Evolutionary conservation across 2,329 filamentous ascomycete species (phyloP), one percentile per base, ranked within the genome.

Genomic region (Dendryphion nanum): DNA sequence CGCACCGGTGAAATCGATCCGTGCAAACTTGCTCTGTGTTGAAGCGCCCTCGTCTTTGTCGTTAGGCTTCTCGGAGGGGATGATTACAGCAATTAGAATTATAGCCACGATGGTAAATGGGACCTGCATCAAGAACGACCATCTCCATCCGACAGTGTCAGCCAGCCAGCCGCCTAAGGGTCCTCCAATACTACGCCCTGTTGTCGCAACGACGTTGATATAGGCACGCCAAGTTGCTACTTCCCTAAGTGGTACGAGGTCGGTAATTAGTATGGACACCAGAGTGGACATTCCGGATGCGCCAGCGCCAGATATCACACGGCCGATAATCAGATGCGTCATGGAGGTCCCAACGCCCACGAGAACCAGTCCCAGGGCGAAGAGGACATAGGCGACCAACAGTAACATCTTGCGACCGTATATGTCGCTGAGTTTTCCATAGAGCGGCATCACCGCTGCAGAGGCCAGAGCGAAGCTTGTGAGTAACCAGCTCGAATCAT

Each of bases 141-240:
- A 83, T 59, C 82, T 67, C 82, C 82, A 86, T 13, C 82, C 82
- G 10, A 85, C 70, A 0, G 74, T 72, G 45, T 85, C 79, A 1
- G 79, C 76, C 2, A 85, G 59, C 51, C 71, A 77, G 2, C 82
- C 82, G 1, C 82, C 82, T 0, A 83, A 39, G 0, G 76, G 73
- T 2, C 76, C 76, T 20, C 77, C 77, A 16, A 73, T 59, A 40
- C 69, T 72, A 8, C 73, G 63, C 8, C 74, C 75, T 0, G 71
- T 67, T 0, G 74, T 78, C 44, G 70, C 67, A 13, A 70, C 59
- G 12, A 78, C 63, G 38, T 78, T 78, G 30, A 77, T 67, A 53
- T 77, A 77, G 18, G 71, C 68, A 30, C 75, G 58, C 63, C 70
- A 72, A 0, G 61, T 57, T 0, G 74, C 75, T 0, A 76, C 64